Percentiles rank a stretch among this genome's conserved stretches.
Conservation (phyloP, 176 grass and related monocot genomes). For the Aegilops umbellulata region DNA sequence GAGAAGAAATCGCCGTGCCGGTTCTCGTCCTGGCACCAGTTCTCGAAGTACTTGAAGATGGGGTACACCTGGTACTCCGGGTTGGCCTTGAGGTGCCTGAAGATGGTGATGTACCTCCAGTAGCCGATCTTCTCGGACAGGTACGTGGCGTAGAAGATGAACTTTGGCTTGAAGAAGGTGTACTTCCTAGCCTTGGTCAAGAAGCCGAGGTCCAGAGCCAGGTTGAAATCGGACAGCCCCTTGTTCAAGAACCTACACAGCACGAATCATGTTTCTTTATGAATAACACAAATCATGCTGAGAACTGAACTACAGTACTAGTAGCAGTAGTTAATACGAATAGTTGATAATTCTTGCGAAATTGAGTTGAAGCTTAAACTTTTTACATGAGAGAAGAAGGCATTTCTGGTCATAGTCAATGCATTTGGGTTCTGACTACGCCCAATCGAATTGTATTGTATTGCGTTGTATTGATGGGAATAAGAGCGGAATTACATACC, state of each 20-base stretch:
- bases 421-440: not conserved
- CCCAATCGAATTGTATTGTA: not conserved
- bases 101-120: conserved; percentile 99
- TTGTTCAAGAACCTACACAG: conserved; percentile 90
- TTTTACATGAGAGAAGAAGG: not conserved
- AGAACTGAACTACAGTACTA: not conserved
- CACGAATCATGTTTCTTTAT: not conserved
- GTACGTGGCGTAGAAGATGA: conserved; percentile 99
- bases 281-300: not conserved
- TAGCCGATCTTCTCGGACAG: conserved; percentile 97
- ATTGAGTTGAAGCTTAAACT: not conserved
- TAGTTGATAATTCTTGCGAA: not conserved
- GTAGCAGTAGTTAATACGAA: too few species aligned
- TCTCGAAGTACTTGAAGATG: conserved; percentile 99
- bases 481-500: conserved; percentile 39
- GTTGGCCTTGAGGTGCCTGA: conserved; percentile 81
- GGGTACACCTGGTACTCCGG: conserved; percentile 91
- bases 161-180: conserved; percentile 99
- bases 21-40: conserved; percentile 99
- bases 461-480: not conserved
- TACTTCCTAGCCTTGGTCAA: conserved; percentile 99
- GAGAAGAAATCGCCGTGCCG: conserved; percentile 95
- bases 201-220: conserved; percentile 90
- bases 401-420: not conserved
- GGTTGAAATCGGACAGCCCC: conserved; percentile 95